phyloP scores from a whole-genome alignment of 305 asterid species.

The Fraxinus xanthoxyloides region DNA sequence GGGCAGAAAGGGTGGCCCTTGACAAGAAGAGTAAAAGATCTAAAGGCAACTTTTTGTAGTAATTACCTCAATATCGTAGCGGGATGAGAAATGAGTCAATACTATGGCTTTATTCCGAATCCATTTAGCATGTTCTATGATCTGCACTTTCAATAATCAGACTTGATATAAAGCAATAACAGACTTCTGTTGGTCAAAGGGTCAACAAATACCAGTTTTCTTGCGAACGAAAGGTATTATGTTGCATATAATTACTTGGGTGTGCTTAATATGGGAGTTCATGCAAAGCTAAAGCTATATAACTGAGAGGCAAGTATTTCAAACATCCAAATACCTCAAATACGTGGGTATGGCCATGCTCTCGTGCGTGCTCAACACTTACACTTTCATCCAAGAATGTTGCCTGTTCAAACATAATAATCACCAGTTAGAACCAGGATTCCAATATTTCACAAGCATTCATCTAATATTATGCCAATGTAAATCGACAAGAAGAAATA shows the following conservation, averaged over 20 bases:
- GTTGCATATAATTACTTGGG: neutral
- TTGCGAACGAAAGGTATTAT: neutral
- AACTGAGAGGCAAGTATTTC: neutral
- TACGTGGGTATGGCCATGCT: conserved; percentile 90
- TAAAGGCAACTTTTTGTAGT: neutral
- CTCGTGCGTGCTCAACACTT: conserved; percentile 76
- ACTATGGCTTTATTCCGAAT: conserved; percentile 71
- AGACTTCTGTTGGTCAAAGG: neutral
- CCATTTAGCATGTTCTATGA: conserved; percentile 82
- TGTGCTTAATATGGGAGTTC: neutral
- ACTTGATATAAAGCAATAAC: neutral
- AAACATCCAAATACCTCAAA: conserved; percentile 56
- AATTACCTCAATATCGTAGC: conserved; percentile 82
- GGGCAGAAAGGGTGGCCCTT: neutral
- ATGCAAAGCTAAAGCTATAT: neutral
- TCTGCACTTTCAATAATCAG: conserved; percentile 45
- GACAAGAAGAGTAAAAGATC: neutral
- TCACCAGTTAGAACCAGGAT: neutral
- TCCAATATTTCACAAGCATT: neutral
- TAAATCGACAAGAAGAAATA: neutral
- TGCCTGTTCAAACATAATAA: conserved; percentile 55
- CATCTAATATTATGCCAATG: neutral
- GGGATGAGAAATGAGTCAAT: conserved; percentile 91
- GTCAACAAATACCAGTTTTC: conserved; percentile 1
- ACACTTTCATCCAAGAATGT: conserved; percentile 81